These are phyloP conservation scores for Puccinia coronata DNA, from an alignment of 1,284 basidiomycete species.

Conservation along the genomic window DNA sequence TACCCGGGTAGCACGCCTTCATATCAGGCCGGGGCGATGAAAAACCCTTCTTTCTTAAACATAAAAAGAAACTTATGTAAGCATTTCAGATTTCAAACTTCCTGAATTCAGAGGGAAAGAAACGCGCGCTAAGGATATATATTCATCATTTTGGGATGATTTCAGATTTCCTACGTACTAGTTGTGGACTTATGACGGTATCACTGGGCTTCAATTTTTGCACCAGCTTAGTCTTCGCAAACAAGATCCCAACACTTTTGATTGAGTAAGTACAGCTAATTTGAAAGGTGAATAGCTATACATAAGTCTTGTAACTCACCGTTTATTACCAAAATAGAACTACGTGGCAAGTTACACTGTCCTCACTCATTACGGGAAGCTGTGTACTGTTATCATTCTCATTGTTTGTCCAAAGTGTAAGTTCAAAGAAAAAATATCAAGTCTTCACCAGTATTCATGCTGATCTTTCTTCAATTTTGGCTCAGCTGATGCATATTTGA, in stretches of 20 bases:
- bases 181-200: slow-evolving; percentile 13
- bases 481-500: background rate
- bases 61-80: background rate
- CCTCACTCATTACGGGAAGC: background rate
- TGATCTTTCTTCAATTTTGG: background rate
- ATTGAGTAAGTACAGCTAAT: background rate
- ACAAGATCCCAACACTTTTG: background rate
- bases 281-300: too few relatives aligned
- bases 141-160: background rate
- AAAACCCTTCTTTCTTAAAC: background rate
- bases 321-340: background rate
- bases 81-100: background rate
- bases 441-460: background rate
- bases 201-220: slow-evolving; percentile 8
- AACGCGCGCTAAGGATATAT: background rate
- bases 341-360: slow-evolving; percentile 8
- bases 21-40: background rate
- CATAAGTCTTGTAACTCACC: background rate
- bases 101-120: background rate
- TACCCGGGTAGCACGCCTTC: background rate
- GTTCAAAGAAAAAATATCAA: background rate
- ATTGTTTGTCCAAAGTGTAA: slow-evolving; percentile 3
- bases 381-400: slow-evolving; percentile 3
- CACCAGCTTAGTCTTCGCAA: background rate
- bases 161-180: background rate